Percentiles rank a stretch among this genome's conserved stretches.
These are phyloP conservation scores for Acorus gramineus DNA, from an alignment of 106 monocot genomes.

Conservation along the genomic window DNA sequence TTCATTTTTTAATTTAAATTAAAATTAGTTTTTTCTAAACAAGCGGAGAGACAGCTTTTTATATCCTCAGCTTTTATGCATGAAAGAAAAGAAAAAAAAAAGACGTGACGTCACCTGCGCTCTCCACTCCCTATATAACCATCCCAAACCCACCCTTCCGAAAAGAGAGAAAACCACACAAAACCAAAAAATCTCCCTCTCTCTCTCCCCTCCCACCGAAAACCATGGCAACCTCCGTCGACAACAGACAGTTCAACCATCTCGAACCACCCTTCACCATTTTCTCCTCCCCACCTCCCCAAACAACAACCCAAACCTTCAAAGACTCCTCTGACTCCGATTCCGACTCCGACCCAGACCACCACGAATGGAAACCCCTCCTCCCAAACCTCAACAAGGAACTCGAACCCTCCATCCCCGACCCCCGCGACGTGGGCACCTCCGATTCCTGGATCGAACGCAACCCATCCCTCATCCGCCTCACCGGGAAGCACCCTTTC, in stretches of 20 bases:
- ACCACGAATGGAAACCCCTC: not conserved
- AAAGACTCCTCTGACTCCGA: slow-evolving; percentile 3
- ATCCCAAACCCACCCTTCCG: too few species aligned
- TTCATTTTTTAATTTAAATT: too few species aligned
- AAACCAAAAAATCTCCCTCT: not conserved
- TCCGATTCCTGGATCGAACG: slow-evolving; percentile 68
- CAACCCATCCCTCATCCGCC: slow-evolving; percentile 69
- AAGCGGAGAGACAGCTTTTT: too few species aligned
- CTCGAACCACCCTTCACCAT: not conserved
- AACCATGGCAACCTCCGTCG: slow-evolving; percentile 39
- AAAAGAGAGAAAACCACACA: too few species aligned
- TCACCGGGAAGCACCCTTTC: slow-evolving; percentile 94
- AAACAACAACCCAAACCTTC: not conserved
- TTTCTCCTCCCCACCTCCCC: not conserved
- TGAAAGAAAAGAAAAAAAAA: too few species aligned
- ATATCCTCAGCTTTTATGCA: too few species aligned
- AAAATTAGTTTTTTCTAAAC: too few species aligned
- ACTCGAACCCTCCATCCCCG: slow-evolving; percentile 26
- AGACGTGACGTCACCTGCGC: too few species aligned
- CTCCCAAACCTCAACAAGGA: slow-evolving; percentile 1
- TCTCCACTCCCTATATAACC: too few species aligned
- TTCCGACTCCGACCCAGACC: slow-evolving; percentile 17
- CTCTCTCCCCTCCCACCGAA: not conserved
- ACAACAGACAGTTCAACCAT: slow-evolving; percentile 13
- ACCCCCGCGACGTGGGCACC: slow-evolving; percentile 66